phyloP scores from a whole-genome alignment of 106 monocot species.

The Acanthochlamys bracteata region DNA sequence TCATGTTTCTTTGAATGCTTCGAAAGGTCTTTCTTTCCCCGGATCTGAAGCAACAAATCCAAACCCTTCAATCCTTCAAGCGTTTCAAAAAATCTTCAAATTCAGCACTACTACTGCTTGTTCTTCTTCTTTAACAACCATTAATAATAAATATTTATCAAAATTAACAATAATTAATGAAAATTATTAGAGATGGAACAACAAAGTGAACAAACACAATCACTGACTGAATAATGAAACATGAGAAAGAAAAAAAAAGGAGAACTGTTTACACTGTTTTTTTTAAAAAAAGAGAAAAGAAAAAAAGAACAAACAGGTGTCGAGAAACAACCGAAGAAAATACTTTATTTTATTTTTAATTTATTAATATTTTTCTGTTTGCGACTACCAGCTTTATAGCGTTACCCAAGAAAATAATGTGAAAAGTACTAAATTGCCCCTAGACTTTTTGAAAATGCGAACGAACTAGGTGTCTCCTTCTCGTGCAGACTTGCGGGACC shows the following conservation, averaged over 20 bases:
- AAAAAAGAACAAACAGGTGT: slow-evolving; percentile 11
- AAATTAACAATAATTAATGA: neutral
- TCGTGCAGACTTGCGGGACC: neutral
- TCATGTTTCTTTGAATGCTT: slow-evolving; percentile 4
- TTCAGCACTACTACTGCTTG: neutral
- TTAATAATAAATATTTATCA: neutral
- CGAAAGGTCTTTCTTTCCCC: slow-evolving; percentile 21
- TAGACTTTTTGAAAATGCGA: neutral
- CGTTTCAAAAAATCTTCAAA: neutral
- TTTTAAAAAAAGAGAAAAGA: no score
- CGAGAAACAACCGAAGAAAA: neutral
- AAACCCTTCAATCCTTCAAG: neutral
- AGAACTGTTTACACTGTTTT: no score
- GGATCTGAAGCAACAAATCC: slow-evolving; percentile 31
- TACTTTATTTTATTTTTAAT: no score
- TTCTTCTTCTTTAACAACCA: neutral
- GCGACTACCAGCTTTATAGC: neutral
- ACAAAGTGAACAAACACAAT: neutral
- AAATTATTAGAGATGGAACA: neutral
- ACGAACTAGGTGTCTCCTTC: neutral
- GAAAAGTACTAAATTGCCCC: neutral
- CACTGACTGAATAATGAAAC: neutral
- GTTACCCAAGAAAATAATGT: neutral
- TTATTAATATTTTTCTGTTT: neutral
- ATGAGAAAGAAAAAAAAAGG: neutral